Evolutionary conservation across 1,284 basidiomycete genomes (phyloP).

Genomic region (Acaromyces ingoldii): DNA sequence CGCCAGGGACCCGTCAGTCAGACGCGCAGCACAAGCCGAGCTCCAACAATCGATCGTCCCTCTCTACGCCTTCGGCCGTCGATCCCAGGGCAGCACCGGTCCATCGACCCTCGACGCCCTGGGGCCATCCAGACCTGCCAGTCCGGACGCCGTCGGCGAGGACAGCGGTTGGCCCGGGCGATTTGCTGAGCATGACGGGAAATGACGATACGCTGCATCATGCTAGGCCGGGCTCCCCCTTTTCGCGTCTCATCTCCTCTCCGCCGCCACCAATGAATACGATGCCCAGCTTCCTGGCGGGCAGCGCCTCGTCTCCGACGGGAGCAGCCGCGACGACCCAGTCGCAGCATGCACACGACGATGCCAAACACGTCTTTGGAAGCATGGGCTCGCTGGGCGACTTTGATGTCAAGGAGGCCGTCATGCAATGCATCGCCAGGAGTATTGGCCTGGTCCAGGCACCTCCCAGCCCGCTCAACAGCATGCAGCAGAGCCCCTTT

Average conservation of each 20-base stretch:
- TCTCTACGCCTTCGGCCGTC: no score
- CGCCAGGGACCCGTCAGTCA: no score
- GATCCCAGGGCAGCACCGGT: not conserved
- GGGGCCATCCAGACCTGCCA: constrained; percentile 41
- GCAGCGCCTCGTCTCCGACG: not conserved
- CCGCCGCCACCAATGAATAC: not conserved
- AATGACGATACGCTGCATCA: constrained; percentile 16
- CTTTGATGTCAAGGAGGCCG: constrained; percentile 85
- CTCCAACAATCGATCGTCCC: no score
- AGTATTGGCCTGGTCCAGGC: constrained; percentile 87
- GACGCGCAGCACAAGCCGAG: no score
- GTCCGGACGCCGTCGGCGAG: constrained; percentile 37
- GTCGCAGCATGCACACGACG: no score
- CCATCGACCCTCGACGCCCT: constrained; percentile 24
- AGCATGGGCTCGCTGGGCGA: constrained; percentile 55
- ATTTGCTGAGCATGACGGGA: constrained; percentile 56
- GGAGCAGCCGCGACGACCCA: not conserved
- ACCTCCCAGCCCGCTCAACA: constrained; percentile 34
- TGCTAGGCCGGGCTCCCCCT: not conserved
- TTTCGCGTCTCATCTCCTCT: constrained; percentile 1
- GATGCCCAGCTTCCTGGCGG: not conserved
- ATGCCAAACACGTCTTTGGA: not conserved
- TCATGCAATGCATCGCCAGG: constrained; percentile 95
- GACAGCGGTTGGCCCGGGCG: constrained; percentile 54
- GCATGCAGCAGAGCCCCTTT: constrained; percentile 49